phyloP scores from a whole-genome alignment of 441 rosid genomes.

The Hypseocharis bilobata region DNA sequence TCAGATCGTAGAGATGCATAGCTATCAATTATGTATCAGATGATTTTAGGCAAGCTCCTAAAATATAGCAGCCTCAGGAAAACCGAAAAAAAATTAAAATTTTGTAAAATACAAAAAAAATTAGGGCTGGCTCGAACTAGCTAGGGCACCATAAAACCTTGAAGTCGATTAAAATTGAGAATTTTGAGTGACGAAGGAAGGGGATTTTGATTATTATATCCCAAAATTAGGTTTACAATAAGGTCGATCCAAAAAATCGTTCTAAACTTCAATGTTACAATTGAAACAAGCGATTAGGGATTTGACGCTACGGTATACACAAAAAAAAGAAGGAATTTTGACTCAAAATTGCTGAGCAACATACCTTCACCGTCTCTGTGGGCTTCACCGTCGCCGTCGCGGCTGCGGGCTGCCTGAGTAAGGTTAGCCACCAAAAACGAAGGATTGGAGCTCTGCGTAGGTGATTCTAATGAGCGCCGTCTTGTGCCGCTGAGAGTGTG shows the following conservation, averaged over 20 bases:
- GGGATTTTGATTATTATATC: neutral
- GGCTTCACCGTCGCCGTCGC: too few species aligned
- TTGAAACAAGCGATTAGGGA: neutral
- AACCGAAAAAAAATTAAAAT: neutral
- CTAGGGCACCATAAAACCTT: neutral
- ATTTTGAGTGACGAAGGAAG: neutral
- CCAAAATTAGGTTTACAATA: neutral
- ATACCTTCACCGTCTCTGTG: neutral
- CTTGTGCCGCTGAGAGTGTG: too few species aligned
- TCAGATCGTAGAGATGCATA: neutral
- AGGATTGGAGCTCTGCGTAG: neutral
- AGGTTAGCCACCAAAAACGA: neutral
- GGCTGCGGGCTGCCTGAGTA: too few species aligned
- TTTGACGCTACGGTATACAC: too few species aligned
- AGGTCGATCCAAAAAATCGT: neutral
- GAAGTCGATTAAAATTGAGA: neutral
- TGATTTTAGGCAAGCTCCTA: neutral
- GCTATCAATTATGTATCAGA: too few species aligned
- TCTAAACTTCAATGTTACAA: neutral
- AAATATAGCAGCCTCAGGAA: neutral
- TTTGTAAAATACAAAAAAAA: neutral
- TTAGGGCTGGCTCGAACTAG: neutral
- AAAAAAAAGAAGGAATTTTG: neutral
- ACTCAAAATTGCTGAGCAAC: neutral
- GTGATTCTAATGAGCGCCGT: too few species aligned